phyloP scores from a whole-genome alignment of 2,329 filamentous ascomycete genomes.

The Pseudogymnoascus sp. region DNA sequence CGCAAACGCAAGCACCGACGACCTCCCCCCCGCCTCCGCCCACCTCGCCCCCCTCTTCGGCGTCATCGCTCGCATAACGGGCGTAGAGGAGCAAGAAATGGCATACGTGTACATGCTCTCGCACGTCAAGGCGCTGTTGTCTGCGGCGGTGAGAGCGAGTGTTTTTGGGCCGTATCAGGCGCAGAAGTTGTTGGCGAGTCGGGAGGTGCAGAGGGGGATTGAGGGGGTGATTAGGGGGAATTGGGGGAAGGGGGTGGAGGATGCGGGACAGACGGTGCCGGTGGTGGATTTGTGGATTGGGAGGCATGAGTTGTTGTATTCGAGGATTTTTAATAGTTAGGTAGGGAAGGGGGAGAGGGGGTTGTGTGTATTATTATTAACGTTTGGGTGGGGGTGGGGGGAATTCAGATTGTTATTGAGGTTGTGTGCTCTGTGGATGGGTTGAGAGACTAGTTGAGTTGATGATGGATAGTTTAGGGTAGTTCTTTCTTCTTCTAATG shows the following conservation, averaged over 20 bases:
- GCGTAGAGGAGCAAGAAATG: conserved; percentile 52
- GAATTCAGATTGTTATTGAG: neutral
- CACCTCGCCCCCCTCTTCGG: conserved; percentile 69
- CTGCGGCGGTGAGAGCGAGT: conserved; percentile 67
- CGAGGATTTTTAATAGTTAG: conserved; percentile 78
- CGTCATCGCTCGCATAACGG: conserved; percentile 53
- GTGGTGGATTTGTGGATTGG: conserved; percentile 78
- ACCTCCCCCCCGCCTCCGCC: conserved; percentile 42
- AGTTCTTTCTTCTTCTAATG: too few species aligned
- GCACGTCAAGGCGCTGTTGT: conserved; percentile 68
- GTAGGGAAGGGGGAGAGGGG: conserved; percentile 8
- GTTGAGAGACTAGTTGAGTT: neutral
- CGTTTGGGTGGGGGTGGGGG: neutral
- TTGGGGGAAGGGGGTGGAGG: conserved; percentile 50
- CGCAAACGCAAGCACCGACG: conserved; percentile 10
- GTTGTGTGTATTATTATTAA: neutral
- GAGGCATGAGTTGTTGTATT: conserved; percentile 74
- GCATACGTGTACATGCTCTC: conserved; percentile 69
- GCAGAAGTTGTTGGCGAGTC: conserved; percentile 61
- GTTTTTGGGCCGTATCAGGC: conserved; percentile 76
- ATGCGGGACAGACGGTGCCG: conserved; percentile 67
- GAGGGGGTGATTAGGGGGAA: conserved; percentile 50
- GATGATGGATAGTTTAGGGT: too few species aligned
- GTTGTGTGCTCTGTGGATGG: neutral
- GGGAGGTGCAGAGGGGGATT: conserved; percentile 50